Conservation (phyloP, 176 grass and related monocot species). For the Ensete glaucum region DNA sequence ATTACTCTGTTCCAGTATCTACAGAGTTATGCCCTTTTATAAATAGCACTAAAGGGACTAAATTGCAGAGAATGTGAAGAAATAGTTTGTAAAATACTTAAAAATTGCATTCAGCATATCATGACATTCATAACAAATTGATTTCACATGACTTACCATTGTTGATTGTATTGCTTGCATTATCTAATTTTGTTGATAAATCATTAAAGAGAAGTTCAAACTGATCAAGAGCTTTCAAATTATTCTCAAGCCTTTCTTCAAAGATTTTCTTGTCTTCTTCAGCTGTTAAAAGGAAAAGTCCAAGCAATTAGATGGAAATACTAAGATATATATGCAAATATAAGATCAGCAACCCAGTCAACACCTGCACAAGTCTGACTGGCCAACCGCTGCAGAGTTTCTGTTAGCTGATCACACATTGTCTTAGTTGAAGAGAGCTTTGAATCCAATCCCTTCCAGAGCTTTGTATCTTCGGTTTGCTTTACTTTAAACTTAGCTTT, state of each 20-base stretch:
- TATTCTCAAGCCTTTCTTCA: slow-evolving; percentile 56
- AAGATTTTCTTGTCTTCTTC: slow-evolving; percentile 66
- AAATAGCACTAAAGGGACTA: background rate
- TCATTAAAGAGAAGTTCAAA: slow-evolving; percentile 47
- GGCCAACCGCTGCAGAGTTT: slow-evolving; percentile 68
- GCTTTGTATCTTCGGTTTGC: slow-evolving; percentile 69
- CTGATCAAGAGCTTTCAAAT: slow-evolving; percentile 62
- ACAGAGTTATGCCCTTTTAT: background rate
- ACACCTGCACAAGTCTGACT: slow-evolving; percentile 68
- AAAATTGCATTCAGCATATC: background rate
- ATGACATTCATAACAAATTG: background rate
- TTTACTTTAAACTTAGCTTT: slow-evolving; percentile 83
- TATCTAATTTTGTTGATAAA: slow-evolving; percentile 52
- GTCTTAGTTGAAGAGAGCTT: slow-evolving; percentile 76
- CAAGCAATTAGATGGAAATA: slow-evolving; percentile 19
- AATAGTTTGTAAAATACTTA: too few species aligned
- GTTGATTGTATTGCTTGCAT: slow-evolving; percentile 43
- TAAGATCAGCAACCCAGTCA: background rate
- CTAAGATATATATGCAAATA: background rate
- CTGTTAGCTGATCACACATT: slow-evolving; percentile 77
- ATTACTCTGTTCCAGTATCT: background rate
- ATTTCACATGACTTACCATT: slow-evolving; percentile 30
- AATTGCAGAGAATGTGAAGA: background rate
- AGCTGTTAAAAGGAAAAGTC: slow-evolving; percentile 39
- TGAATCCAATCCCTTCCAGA: slow-evolving; percentile 81